Evolutionary conservation across 2,329 filamentous ascomycete species (phyloP), one percentile per base, ranked within the genome.

Genomic region (Fusarium sp.): DNA sequence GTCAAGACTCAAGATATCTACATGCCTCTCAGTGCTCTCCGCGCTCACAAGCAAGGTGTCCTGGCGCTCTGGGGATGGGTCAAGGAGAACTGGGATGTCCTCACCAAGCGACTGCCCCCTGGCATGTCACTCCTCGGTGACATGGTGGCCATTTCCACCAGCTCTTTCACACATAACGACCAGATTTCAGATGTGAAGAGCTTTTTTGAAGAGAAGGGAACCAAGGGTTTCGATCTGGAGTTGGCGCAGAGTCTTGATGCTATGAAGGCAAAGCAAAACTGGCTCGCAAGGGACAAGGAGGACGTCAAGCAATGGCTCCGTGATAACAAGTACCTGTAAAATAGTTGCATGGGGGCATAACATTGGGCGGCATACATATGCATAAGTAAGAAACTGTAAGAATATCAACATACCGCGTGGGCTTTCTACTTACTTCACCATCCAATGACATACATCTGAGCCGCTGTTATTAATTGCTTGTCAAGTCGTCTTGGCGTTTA

Each of bases 1-100:
- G 91, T 97, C 79, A 97, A 96, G 83, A 93, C 92, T 68, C 95
- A 97, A 79, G 95, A 98, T 78, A 89, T 97, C 68, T 97, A 97
- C 81, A 89, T 97, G 76, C 94, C 95, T 2, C 87, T 96, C 38
- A 87, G 88, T 32, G 92, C 92, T 9, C 86, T 98, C 26, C 88
- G 94, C 59, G 87, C 87, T 52, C 93, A 96, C 76, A 82, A 88
- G 9, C 88, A 89, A 42, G 95, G 95, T 70, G 91, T 97, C 56
- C 83, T 91, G 57, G 91, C 91, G 9, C 85, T 97, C 57, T 97
- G 91, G 86, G 79, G 78, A 19, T 98, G 93, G 92, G 85, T 97
- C 83, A 91, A 89, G 76, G 85, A 89, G 69, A 96, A 97, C 81
- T 98, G 95, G 94, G 91, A 92, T n/a, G 85, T 88, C 32, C 83